Percentiles rank a stretch among this genome's conserved stretches.
Conservation (phyloP, 2,329 filamentous ascomycete genomes). For the Aphanocladium album region DNA sequence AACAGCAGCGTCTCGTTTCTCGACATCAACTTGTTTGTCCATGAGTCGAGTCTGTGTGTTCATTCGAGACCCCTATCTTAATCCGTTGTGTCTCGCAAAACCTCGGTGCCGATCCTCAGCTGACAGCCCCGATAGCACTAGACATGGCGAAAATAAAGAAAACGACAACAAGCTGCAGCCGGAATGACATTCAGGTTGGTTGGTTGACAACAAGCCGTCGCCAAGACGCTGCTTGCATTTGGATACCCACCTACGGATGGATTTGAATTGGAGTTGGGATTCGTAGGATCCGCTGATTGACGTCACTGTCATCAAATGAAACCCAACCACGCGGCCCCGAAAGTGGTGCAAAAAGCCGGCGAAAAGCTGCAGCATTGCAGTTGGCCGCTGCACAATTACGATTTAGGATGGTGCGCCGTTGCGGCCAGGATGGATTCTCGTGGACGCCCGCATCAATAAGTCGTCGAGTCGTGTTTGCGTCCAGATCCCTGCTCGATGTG, state of each 20-base stretch:
- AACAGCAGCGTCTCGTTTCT: not conserved
- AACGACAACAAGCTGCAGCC: not conserved
- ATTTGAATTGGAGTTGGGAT: not conserved
- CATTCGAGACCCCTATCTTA: not conserved
- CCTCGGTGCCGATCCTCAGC: not conserved
- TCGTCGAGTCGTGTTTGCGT: not conserved
- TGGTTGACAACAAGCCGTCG: not conserved
- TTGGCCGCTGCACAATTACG: not conserved
- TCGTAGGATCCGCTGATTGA: constrained; percentile 5
- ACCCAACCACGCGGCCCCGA: not conserved
- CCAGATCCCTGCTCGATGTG: not conserved
- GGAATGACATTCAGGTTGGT: not conserved
- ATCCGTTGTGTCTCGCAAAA: not conserved
- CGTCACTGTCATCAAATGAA: constrained; percentile 9
- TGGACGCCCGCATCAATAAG: too few species aligned
- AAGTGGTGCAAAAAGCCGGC: not conserved
- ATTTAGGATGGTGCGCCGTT: not conserved
- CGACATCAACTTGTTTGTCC: not conserved
- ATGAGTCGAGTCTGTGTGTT: not conserved
- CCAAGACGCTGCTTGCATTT: constrained; percentile 2
- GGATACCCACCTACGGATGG: not conserved
- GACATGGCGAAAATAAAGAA: not conserved
- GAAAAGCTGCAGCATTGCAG: not conserved
- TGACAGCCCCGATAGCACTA: not conserved
- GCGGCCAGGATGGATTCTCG: not conserved